Base-by-base conservation (phyloP, 495 filamentous ascomycete species). In the Emericellopsis terricola region DNA sequence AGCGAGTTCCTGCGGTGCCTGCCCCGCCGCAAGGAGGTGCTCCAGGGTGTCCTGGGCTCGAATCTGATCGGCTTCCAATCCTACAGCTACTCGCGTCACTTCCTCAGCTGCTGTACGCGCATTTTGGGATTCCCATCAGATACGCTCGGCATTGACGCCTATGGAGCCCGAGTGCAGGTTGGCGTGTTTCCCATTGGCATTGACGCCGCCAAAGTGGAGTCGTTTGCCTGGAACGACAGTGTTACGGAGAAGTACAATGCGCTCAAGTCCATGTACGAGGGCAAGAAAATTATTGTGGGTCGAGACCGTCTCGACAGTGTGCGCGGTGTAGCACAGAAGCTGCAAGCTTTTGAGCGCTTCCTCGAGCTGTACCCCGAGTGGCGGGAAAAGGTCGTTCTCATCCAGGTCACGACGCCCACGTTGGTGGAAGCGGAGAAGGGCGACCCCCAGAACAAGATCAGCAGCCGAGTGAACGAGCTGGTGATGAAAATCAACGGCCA, bases 11-110 rank as follows among this genome's bases (percentile, higher is more conserved):
- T 91, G 38, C 69, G 82, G 6, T 91, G 85, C 48, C 64, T 92
- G 27, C 78, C 81, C 8, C 72, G 80, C 41, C 62, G 86, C 37
- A 93, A 91, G 52, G 81, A 91, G 46, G 64, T 94, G 1, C 60
- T 94, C 8, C 79, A 83, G 41, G 86, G 86, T 18, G 73, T 92
- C 33, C 64, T 94, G 15, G 82, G 84, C 9, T 71, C 86, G 26
- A 93, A 92, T 48, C 74, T 93, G 65, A 65, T 94, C 39, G 83
- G 80, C 1, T 93, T 94, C 60, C 86, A 94, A 53, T 85, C 83
- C 3, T 83, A 78, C 55, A 85, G 83, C 45, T 93, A 91, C 48
- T 85, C 83, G 8, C 71, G 81, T 2, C 86, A 94, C 49, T 94
- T 94, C 44, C 71, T 77, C 8, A 92, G 83, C 20, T 92, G 81